Evolutionary conservation across 257 asterid genomes (phyloP).

Genomic region (Marsdenia floribunda): DNA sequence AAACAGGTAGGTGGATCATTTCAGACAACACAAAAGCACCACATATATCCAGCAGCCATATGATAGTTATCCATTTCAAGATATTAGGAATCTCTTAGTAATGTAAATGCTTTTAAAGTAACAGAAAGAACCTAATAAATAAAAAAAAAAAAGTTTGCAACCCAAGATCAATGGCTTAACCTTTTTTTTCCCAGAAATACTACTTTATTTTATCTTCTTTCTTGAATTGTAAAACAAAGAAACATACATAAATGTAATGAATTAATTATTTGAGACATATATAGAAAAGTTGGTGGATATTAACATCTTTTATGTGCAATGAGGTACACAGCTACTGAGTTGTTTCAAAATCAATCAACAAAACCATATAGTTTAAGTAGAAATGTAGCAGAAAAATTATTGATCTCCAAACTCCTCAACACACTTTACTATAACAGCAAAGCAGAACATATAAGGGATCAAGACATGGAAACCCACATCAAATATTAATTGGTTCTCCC

Average conservation of each 20-base stretch:
- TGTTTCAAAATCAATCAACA: background rate
- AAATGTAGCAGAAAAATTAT: background rate
- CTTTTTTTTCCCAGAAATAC: background rate
- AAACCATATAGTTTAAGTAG: background rate
- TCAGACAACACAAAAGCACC: background rate
- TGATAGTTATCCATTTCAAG: background rate
- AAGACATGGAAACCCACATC: background rate
- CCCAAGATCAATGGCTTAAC: background rate
- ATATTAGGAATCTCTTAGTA: background rate
- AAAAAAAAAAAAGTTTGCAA: background rate
- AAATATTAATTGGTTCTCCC: background rate
- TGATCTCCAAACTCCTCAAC: background rate
- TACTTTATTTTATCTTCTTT: background rate
- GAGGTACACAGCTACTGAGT: background rate
- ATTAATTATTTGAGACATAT: background rate
- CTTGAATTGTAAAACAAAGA: background rate
- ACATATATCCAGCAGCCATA: background rate
- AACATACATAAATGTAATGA: background rate
- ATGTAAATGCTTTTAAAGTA: background rate
- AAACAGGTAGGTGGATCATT: conserved; percentile 12
- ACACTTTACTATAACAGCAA: background rate
- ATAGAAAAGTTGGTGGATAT: background rate
- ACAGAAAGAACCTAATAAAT: background rate
- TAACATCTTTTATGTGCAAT: background rate
- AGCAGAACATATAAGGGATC: background rate